These are phyloP conservation scores for Diaporthe citriasiana DNA, from an alignment of 2,329 filamentous ascomycete genomes.

Conservation along the genomic window DNA sequence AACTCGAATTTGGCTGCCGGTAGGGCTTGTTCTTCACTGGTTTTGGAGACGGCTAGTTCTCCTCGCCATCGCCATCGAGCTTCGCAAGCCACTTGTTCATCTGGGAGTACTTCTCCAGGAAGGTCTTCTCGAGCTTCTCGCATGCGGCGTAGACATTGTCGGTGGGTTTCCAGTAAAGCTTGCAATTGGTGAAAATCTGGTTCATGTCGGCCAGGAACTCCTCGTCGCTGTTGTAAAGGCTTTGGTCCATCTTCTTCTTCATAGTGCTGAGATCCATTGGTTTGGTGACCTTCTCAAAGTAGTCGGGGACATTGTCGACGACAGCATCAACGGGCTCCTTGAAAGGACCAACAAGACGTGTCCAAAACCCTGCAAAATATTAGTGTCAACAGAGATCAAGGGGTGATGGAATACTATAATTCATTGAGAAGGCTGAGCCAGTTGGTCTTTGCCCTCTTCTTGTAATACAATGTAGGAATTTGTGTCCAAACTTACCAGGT, in stretches of 20 bases:
- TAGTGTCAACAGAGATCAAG: conserved; percentile 22
- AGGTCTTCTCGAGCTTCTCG: conserved; percentile 69
- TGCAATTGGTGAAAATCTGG: conserved; percentile 75
- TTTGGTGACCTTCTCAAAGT: conserved; percentile 70
- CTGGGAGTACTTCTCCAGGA: conserved; percentile 61
- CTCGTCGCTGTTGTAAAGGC: conserved; percentile 64
- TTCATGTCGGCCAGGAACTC: conserved; percentile 71
- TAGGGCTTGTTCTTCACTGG: not conserved
- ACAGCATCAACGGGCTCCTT: conserved; percentile 70
- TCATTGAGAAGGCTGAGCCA: not conserved
- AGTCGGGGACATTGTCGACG: conserved; percentile 72
- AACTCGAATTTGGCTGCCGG: no score
- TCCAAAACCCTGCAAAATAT: conserved; percentile 70
- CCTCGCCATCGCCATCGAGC: conserved; percentile 61
- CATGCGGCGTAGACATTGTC: conserved; percentile 69
- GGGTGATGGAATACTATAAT: no score
- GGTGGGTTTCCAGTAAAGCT: conserved; percentile 71
- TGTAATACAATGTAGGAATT: not conserved
- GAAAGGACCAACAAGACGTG: conserved; percentile 74
- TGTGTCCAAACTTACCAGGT: conserved; percentile 60
- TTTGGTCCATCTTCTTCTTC: conserved; percentile 70
- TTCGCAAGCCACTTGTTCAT: conserved; percentile 74
- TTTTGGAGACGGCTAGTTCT: conserved; percentile 47
- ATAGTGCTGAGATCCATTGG: conserved; percentile 75
- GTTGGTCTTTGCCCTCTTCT: not conserved